Conservation (phyloP, 1,284 basidiomycete species). For the Lignosus rhinocerotis region DNA sequence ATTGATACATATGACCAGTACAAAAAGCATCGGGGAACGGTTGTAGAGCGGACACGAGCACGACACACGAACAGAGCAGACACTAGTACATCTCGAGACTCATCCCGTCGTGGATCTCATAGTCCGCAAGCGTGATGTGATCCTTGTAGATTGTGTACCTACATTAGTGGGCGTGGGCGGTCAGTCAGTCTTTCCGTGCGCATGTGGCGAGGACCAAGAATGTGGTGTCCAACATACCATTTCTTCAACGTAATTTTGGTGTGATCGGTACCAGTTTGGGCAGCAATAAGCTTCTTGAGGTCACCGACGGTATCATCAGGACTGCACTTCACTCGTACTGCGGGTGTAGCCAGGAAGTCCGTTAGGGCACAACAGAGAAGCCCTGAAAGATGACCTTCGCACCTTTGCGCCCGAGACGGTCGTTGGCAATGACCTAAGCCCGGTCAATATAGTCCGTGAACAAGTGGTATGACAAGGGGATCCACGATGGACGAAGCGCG, state of each 20-base stretch:
- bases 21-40: neutral
- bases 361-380: neutral
- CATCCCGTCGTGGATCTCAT: conserved; percentile 95
- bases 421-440: conserved; percentile 88
- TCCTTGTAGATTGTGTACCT: conserved; percentile 95
- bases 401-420: conserved; percentile 97
- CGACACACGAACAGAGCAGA: neutral
- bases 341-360: neutral
- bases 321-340: conserved; percentile 91
- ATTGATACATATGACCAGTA: conserved; percentile 19
- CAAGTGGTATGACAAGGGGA: too few species aligned
- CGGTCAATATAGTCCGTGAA: too few species aligned
- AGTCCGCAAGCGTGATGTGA: conserved; percentile 92
- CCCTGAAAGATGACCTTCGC: conserved; percentile 1
- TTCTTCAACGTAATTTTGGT: conserved; percentile 95
- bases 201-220: neutral
- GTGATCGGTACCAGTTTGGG: conserved; percentile 89
- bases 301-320: conserved; percentile 97
- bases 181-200: neutral
- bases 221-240: conserved; percentile 59
- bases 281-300: conserved; percentile 94
- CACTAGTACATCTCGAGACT: conserved; percentile 87
- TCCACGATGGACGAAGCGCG: too few species aligned
- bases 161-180: neutral
- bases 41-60: too few species aligned